Percentiles rank a stretch among this genome's conserved stretches.
phyloP scores from a whole-genome alignment of 75 land plant genomes.

The Cryptomeria japonica region DNA sequence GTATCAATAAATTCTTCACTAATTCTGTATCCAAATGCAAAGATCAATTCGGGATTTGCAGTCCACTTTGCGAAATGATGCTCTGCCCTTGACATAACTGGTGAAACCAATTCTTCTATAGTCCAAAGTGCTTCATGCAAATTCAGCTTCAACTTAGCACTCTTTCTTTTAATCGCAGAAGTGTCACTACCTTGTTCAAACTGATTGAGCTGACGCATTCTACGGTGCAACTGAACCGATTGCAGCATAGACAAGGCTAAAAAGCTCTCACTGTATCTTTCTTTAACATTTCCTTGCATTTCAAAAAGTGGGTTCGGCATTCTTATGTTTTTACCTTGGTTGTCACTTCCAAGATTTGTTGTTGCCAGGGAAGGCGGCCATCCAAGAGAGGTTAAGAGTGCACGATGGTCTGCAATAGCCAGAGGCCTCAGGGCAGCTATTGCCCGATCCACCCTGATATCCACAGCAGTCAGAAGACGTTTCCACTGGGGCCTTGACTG shows the following conservation, averaged over 20 bases:
- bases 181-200: background rate
- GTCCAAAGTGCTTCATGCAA: constrained; percentile 83
- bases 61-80: constrained; percentile 84
- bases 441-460: constrained; percentile 84
- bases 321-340: constrained; percentile 24
- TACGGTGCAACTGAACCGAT: constrained; percentile 72
- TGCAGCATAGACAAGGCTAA: constrained; percentile 77
- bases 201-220: constrained; percentile 51
- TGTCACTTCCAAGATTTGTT: constrained; percentile 22
- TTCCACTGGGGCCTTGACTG: constrained; percentile 73
- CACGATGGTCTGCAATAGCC: constrained; percentile 82
- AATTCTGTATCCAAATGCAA: constrained; percentile 78
- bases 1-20: constrained; percentile 77
- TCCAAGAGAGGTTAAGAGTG: constrained; percentile 76
- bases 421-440: constrained; percentile 84
- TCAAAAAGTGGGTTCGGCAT: constrained; percentile 66
- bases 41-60: constrained; percentile 90
- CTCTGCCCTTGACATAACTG: constrained; percentile 46
- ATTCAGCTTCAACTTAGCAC: constrained; percentile 30
- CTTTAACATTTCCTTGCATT: constrained; percentile 60
- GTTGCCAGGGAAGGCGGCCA: constrained; percentile 97
- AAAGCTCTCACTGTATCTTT: constrained; percentile 66
- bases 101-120: constrained; percentile 86
- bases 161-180: constrained; percentile 2
- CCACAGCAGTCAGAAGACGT: constrained; percentile 80